Evolutionary conservation across 495 filamentous ascomycete species (phyloP).

Genomic region (Barbatosphaeria neglecta): DNA sequence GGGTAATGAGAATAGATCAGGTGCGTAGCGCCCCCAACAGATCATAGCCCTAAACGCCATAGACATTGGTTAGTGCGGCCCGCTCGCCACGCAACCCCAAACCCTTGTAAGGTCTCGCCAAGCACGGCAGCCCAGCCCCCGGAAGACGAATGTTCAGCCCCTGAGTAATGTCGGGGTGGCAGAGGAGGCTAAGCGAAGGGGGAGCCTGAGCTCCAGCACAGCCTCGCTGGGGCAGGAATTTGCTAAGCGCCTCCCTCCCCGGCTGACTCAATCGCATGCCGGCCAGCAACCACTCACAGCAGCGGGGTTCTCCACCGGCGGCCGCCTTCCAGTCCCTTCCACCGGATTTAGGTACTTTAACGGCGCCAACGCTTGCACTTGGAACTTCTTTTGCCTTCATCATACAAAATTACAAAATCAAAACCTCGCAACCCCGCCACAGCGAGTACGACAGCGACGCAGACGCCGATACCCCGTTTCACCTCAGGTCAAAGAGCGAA

Average conservation of each 20-base stretch:
- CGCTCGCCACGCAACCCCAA: no score
- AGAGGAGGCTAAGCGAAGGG: no score
- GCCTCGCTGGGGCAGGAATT: background rate
- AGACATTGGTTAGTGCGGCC: no score
- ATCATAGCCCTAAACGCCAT: no score
- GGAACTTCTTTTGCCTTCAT: no score
- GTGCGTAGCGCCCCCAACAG: no score
- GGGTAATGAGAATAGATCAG: no score
- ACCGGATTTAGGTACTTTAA: background rate
- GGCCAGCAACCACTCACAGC: no score
- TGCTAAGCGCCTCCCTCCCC: background rate
- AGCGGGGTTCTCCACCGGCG: background rate
- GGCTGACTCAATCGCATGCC: background rate
- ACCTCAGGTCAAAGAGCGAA: constrained; percentile 1
- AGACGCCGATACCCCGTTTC: background rate
- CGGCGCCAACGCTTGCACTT: background rate
- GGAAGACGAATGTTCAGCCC: no score
- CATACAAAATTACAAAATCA: no score
- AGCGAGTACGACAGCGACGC: background rate
- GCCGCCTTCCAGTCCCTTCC: background rate
- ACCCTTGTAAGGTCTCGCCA: no score
- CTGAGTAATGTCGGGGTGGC: background rate
- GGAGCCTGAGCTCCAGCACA: background rate
- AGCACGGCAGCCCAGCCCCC: no score
- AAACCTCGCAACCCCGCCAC: background rate